These are phyloP conservation scores for Lachancea nothofagi DNA, from an alignment of 805 yeast species.

Conservation along the genomic window DNA sequence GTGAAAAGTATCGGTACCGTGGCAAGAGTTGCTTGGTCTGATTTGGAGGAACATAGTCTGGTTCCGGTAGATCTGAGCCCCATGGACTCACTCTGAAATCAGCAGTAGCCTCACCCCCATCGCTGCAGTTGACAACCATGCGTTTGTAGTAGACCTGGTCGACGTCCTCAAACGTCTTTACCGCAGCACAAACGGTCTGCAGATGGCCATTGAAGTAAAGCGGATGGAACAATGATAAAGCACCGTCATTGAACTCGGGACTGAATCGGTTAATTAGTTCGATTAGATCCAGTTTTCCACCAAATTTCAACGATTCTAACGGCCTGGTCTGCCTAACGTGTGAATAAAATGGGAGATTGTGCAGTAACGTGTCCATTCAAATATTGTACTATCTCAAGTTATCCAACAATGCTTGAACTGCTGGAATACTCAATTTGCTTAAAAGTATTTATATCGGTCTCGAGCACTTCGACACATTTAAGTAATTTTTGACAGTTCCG, in stretches of 20 bases:
- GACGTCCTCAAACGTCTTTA: conserved; percentile 38
- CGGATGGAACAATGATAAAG: conserved; percentile 50
- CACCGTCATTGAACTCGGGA: conserved; percentile 42
- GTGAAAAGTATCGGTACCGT: conserved; percentile 27
- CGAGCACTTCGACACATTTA: no score
- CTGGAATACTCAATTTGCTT: no score
- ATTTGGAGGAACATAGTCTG: conserved; percentile 24
- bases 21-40: conserved; percentile 34
- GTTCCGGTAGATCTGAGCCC: conserved; percentile 18
- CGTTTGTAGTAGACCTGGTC: conserved; percentile 62
- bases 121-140: conserved; percentile 44
- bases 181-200: conserved; percentile 63
- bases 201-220: conserved; percentile 57
- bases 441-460: no score
- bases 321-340: conserved; percentile 11
- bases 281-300: conserved; percentile 11
- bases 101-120: conserved; percentile 65
- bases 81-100: conserved; percentile 51
- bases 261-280: conserved; percentile 33
- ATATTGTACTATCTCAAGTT: no score
- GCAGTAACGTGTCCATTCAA: conserved; percentile 1
- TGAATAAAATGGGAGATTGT: conserved; percentile 8
- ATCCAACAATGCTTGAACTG: no score
- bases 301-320: conserved; percentile 9
- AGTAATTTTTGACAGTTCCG: no score